A percentile compares a stretch with the other conserved stretches of the same genome.
phyloP scores from a whole-genome alignment of 768 basidiomycete species.

The Kwoniella mangroviensis region DNA sequence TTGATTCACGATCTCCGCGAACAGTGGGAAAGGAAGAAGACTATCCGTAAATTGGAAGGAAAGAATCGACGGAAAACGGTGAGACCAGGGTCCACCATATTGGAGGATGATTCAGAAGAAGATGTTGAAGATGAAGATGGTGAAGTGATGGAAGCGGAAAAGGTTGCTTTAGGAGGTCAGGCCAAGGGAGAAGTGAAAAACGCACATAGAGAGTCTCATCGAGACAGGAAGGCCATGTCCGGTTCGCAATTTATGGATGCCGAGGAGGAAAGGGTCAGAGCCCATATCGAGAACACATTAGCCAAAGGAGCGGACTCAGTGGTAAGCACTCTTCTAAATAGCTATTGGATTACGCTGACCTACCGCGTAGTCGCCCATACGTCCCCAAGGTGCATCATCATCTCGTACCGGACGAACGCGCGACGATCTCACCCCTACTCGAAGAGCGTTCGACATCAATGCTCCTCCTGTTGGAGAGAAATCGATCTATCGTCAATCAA shows the following conservation, averaged over 20 bases:
- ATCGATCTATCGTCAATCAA: constrained; percentile 40
- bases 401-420: constrained; percentile 46
- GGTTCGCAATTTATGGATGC: constrained; percentile 59
- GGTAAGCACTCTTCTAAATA: constrained; percentile 33
- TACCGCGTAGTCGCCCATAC: constrained; percentile 37
- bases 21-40: constrained; percentile 54
- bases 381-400: constrained; percentile 25
- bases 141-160: constrained; percentile 54
- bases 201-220: constrained; percentile 32
- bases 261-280: constrained; percentile 64
- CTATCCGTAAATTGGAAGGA: constrained; percentile 52
- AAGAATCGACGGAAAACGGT: constrained; percentile 10
- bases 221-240: constrained; percentile 44
- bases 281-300: constrained; percentile 84
- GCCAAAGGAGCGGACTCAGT: constrained; percentile 66
- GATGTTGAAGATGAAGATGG: constrained; percentile 54
- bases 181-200: constrained; percentile 34
- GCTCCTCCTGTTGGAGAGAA: constrained; percentile 52
- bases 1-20: constrained; percentile 66
- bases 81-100: constrained; percentile 4
- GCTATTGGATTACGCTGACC: constrained; percentile 12
- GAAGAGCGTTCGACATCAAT: constrained; percentile 27
- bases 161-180: constrained; percentile 32
- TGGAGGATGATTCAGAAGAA: constrained; percentile 28
- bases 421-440: constrained; percentile 33